Base-by-base conservation (phyloP, 148 eudicot species). In the Drosera capensis region DNA sequence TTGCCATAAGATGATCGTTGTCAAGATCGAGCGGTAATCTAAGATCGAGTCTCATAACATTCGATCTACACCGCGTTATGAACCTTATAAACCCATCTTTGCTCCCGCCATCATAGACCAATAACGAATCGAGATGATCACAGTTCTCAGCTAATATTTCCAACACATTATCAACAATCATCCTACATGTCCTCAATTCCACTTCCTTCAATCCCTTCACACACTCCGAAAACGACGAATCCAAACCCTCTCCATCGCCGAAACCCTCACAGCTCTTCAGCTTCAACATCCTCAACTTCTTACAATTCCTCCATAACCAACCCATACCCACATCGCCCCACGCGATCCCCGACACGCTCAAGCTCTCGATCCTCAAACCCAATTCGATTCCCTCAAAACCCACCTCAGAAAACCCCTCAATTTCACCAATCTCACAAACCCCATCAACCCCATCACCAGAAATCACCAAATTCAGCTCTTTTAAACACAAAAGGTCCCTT, bases 11-110 rank as follows among this genome's bases (percentile, higher is more conserved):
- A 35, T 78, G 85, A 43, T 38, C 26, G 61, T 71, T 68, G 15
- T 63, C 53, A 4, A 78, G 70, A 38, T 78, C 85, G n/a, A 80
- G 80, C 5, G 92, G 92, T 25, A 80, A 51, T 13, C 92, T 51
- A 3, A 80, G 68, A 46, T 73, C 78, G 7, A 80, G 51, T 5
- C 20, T 76, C n/a, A n/a, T n/a, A 13, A 55, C 38, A 14, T 65
- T 62, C 7, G 45, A 41, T 8, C 23, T 4, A 7, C 34, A 57
- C 9, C 42, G 71, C 12, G 18, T 59, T 7, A 77, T 47, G 65
- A 80, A 80, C 15, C 59, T 68, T 26, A 68, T 75, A 47, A 80
- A 43, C 8, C 80, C 69, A 19, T 73, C 71, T 36, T 48, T 64
- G 25, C 74, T 59, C 12, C 75, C 80, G 13, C 92, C 92, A 49